A percentile compares a stretch with the other conserved stretches of the same genome.
These are phyloP conservation scores for Ophiostoma sp. DNA, from an alignment of 2,329 filamentous ascomycete species.

Conservation along the genomic window DNA sequence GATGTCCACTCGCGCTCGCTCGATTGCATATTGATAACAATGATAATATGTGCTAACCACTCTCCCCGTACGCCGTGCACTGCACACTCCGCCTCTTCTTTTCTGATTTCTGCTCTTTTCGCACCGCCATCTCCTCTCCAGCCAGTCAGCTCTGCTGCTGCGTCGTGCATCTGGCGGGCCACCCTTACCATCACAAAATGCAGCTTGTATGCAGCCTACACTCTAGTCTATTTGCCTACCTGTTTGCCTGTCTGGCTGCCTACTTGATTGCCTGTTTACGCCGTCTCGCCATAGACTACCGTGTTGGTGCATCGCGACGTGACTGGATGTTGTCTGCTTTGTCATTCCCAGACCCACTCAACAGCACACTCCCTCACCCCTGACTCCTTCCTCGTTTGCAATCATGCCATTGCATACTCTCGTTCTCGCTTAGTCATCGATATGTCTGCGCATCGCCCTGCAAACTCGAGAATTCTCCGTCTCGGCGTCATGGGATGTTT, in stretches of 20 bases:
- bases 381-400: background rate
- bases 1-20: background rate
- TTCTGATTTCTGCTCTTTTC: background rate
- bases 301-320: background rate
- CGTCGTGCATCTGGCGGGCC: conserved; percentile 12
- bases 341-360: background rate
- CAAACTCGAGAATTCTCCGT: background rate
- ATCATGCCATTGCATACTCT: background rate
- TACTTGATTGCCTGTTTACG: background rate
- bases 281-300: too few species aligned
- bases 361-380: background rate
- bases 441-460: background rate
- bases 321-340: background rate
- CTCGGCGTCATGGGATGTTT: background rate
- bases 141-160: background rate
- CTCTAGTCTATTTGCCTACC: background rate
- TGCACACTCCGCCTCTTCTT: background rate
- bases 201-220: background rate
- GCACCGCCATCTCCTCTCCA: background rate
- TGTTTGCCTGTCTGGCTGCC: background rate
- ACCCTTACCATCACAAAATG: background rate
- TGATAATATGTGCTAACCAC: too few species aligned
- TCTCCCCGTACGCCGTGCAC: background rate
- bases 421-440: background rate
- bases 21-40: background rate